A percentile compares a stretch with the other conserved stretches of the same genome.
These are phyloP conservation scores for Chloromonas sp. DNA, from an alignment of 163 green algal species.

Conservation along the genomic window DNA sequence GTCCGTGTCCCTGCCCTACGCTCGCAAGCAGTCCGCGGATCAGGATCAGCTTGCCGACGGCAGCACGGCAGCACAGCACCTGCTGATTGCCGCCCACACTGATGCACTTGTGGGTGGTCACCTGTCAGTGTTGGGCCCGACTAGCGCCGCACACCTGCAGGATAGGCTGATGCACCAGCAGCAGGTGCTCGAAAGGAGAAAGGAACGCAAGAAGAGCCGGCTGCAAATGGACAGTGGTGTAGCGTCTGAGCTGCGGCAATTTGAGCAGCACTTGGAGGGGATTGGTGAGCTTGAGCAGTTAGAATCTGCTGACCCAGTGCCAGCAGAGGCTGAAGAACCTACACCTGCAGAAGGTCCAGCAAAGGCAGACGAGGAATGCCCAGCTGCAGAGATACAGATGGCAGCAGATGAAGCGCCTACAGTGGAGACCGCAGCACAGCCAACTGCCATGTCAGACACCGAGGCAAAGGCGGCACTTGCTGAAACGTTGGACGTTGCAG, in stretches of 20 bases:
- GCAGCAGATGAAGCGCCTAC: no score
- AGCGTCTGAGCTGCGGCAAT: not conserved
- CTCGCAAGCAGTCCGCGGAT: no score
- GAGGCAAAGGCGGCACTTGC: no score
- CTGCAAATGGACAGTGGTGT: not conserved
- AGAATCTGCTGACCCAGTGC: not conserved
- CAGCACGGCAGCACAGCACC: not conserved
- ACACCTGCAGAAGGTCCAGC: not conserved
- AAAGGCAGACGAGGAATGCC: not conserved
- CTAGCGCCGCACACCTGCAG: not conserved
- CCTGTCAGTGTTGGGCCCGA: not conserved
- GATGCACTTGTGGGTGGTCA: not conserved
- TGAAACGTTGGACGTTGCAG: no score
- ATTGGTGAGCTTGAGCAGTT: not conserved
- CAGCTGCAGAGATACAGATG: not conserved
- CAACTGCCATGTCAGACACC: no score
- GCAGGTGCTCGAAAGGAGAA: not conserved
- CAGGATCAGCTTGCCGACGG: no score
- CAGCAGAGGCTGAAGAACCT: not conserved
- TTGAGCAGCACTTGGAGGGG: not conserved
- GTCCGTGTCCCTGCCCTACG: no score
- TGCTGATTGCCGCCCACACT: not conserved
- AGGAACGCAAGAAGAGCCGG: not conserved
- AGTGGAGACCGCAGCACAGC: no score
- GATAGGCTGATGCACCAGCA: not conserved